Percentiles rank a stretch among this genome's conserved stretches.
These are phyloP conservation scores for Blumeriella jaapii DNA, from an alignment of 2,329 filamentous ascomycete species.

Conservation along the genomic window DNA sequence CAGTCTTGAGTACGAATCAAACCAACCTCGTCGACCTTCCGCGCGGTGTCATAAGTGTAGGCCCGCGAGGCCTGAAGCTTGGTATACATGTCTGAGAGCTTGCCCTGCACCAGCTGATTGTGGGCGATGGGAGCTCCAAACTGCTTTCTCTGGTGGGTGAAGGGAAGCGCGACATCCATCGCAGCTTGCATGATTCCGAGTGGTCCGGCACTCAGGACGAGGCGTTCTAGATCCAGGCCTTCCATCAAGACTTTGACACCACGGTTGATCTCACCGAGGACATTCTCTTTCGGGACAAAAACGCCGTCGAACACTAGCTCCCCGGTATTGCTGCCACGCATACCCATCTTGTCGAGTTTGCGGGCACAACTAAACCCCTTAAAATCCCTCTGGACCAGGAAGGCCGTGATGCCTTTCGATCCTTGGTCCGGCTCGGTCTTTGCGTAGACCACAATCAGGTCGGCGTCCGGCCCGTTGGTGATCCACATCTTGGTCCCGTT, in stretches of 20 bases:
- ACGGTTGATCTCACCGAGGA: slow-evolving; percentile 68
- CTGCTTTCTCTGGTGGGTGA: slow-evolving; percentile 79
- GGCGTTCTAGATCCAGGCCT: slow-evolving; percentile 82
- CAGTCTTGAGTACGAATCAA: slow-evolving; percentile 79
- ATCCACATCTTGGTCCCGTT: slow-evolving; percentile 91
- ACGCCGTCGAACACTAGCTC: slow-evolving; percentile 86
- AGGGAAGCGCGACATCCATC: slow-evolving; percentile 77
- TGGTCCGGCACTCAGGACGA: slow-evolving; percentile 84
- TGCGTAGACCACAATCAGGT: slow-evolving; percentile 89
- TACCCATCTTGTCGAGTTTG: slow-evolving; percentile 96
- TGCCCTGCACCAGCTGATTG: slow-evolving; percentile 88
- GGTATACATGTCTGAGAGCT: slow-evolving; percentile 94
- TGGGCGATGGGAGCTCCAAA: slow-evolving; percentile 79
- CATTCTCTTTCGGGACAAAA: slow-evolving; percentile 73
- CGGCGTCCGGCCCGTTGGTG: slow-evolving; percentile 92
- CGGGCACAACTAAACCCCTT: slow-evolving; percentile 75
- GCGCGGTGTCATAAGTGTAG: slow-evolving; percentile 79
- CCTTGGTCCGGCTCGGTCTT: slow-evolving; percentile 75
- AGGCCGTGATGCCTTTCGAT: slow-evolving; percentile 89
- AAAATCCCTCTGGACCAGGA: slow-evolving; percentile 62
- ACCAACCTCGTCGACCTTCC: slow-evolving; percentile 64
- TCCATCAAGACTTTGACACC: slow-evolving; percentile 93
- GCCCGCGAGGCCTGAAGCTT: slow-evolving; percentile 74
- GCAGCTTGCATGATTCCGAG: slow-evolving; percentile 90
- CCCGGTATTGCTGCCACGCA: slow-evolving; percentile 93